Base-by-base conservation (phyloP, 768 basidiomycete species). In the Amylocystis lapponica region DNA sequence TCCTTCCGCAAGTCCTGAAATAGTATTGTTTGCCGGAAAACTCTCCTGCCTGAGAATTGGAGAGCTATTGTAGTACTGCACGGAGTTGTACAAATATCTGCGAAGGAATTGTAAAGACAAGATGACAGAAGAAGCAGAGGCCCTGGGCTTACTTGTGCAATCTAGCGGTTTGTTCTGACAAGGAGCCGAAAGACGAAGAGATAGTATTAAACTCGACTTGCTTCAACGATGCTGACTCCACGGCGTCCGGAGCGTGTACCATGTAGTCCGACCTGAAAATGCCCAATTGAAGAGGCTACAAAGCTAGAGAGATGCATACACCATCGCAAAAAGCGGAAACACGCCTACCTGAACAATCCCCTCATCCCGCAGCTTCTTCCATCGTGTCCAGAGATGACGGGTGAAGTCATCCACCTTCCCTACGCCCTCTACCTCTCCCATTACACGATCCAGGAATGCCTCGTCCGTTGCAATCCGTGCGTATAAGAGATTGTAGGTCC, bases 161-260 rank as follows among this genome's bases (percentile, higher is more conserved):
- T 19, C 78, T 76, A 3, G 84, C 71, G 9, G 73, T 68, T 27
- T 69, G 72, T 49, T 86, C 70, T 0, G 87, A 87, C 12, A 97
- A 69, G 1, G 81, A 57, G 0, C 92, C 95, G 60, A 97, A 95
- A 1, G 92, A 93, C 0, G 83, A 79, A 2, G 93, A 90, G 49
- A 97, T 94, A 8, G 95, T 96, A 59, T 99, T 99, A 67, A 97
- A 96, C 61, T 99, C 95, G 31, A 98, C 95, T 65, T 99, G 95
- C 60, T 93, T 95, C 49, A 99, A 63, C 5, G 66, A 63, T 12
- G 69, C 55, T 3, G 68, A 57, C 22, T 65, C 59, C 23, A 56
- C 57, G 4, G 52, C 47, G 0, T 53, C 50, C 2, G 70, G 69
- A 7, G 70, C 62, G 52, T 99, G 91, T 17, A 97, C 66, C 23